Evolutionary conservation across 2,329 filamentous ascomycete genomes (phyloP).

Genomic region (Grosmannia clavigera): DNA sequence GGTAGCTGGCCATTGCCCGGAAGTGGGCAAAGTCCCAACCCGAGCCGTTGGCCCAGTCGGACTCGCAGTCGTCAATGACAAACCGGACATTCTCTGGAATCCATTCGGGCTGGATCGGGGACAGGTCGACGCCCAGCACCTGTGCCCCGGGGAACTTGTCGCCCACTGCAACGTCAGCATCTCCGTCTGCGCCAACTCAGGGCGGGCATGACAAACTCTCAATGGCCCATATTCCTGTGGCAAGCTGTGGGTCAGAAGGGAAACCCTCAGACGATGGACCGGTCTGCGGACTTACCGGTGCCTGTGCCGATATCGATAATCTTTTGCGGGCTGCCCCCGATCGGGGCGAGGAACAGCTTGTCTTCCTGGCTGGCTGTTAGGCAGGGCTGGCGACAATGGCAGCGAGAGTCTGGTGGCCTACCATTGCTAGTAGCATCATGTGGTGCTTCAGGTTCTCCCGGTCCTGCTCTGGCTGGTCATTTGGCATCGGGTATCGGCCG

Average conservation of each 20-base stretch:
- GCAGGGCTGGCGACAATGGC: not conserved
- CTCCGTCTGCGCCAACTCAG: too few relatives aligned
- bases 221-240: slow-evolving; percentile 22
- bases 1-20: slow-evolving; percentile 33
- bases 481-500: slow-evolving; percentile 33
- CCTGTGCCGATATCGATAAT: slow-evolving; percentile 38
- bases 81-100: slow-evolving; percentile 50
- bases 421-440: slow-evolving; percentile 31
- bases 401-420: slow-evolving; percentile 9
- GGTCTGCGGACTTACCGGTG: slow-evolving; percentile 22
- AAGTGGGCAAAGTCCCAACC: slow-evolving; percentile 46
- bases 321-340: slow-evolving; percentile 26
- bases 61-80: slow-evolving; percentile 49
- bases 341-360: slow-evolving; percentile 26
- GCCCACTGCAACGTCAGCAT: slow-evolving; percentile 16
- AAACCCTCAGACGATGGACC: too few relatives aligned
- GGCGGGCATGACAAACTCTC: slow-evolving; percentile 21
- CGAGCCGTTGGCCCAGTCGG: slow-evolving; percentile 40
- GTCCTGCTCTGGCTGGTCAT: slow-evolving; percentile 32
- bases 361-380: slow-evolving; percentile 18
- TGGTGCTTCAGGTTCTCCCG: slow-evolving; percentile 33
- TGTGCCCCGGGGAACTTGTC: slow-evolving; percentile 28
- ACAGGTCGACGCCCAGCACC: slow-evolving; percentile 29
- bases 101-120: slow-evolving; percentile 32
- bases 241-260: not conserved